Evolutionary conservation across 2,329 filamentous ascomycete genomes (phyloP).

Genomic region (Huntiella savannae): DNA sequence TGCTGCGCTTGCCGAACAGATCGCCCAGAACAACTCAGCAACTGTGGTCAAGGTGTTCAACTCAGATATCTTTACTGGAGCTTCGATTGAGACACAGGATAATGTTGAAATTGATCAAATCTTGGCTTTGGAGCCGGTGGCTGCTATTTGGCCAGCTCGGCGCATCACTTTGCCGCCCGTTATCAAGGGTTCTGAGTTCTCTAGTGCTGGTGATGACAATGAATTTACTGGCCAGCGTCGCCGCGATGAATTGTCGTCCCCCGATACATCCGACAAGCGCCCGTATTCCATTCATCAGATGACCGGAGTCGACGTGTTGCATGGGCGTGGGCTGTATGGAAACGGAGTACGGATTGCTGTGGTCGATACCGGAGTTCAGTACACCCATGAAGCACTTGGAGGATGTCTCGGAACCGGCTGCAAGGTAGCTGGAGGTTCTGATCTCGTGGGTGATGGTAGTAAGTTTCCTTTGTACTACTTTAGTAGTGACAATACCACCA

Average conservation of each 20-base stretch:
- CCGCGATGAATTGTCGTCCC: too few species aligned
- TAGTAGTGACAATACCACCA: background rate
- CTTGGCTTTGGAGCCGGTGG: slow-evolving; percentile 18
- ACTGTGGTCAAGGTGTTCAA: background rate
- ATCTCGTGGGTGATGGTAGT: slow-evolving; percentile 18
- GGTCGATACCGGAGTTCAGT: slow-evolving; percentile 24
- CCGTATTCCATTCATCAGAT: slow-evolving; percentile 22
- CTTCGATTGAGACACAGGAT: slow-evolving; percentile 17
- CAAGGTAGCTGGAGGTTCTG: slow-evolving; percentile 21
- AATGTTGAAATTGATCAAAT: slow-evolving; percentile 19
- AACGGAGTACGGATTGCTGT: slow-evolving; percentile 22
- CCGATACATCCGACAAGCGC: background rate
- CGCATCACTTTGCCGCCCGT: background rate
- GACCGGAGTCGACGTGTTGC: slow-evolving; percentile 23
- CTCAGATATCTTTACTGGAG: slow-evolving; percentile 20
- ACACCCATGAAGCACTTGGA: slow-evolving; percentile 20
- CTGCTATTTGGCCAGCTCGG: slow-evolving; percentile 19
- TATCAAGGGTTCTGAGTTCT: background rate
- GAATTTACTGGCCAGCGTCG: too few species aligned
- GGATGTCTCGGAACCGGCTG: slow-evolving; percentile 23
- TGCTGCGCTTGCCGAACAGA: background rate
- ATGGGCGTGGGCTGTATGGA: slow-evolving; percentile 20
- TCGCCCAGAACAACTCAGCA: background rate
- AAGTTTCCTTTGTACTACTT: background rate
- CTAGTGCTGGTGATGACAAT: too few species aligned